Evolutionary conservation across 2,329 filamentous ascomycete species (phyloP).

Genomic region (Plectosphaerella plurivora): DNA sequence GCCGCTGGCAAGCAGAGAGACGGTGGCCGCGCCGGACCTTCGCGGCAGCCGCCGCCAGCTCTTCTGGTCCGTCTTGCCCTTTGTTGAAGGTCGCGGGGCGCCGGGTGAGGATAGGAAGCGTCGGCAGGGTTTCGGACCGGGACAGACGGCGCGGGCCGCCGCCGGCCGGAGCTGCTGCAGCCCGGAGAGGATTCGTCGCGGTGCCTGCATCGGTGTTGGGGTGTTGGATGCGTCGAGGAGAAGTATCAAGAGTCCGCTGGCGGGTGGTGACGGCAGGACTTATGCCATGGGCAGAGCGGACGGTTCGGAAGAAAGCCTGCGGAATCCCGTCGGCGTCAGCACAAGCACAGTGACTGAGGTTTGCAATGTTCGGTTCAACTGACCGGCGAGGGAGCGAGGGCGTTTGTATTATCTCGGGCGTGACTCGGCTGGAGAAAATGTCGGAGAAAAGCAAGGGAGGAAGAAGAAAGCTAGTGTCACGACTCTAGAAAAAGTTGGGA

Average conservation of each 20-base stretch:
- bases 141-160: slow-evolving; percentile 7
- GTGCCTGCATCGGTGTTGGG: slow-evolving; percentile 8
- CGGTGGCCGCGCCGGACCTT: slow-evolving; percentile 3
- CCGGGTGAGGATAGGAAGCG: neutral
- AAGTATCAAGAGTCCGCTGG: neutral
- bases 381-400: too few species aligned
- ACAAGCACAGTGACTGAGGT: too few species aligned
- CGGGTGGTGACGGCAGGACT: too few species aligned
- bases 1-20: slow-evolving; percentile 11
- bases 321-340: too few species aligned
- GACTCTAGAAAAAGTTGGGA: too few species aligned
- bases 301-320: too few species aligned
- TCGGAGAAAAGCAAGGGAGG: too few species aligned
- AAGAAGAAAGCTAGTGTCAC: too few species aligned
- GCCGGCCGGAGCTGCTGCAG: slow-evolving; percentile 7
- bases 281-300: too few species aligned
- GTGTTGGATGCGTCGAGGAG: neutral
- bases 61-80: neutral
- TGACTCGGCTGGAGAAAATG: too few species aligned
- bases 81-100: neutral
- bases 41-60: slow-evolving; percentile 2
- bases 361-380: too few species aligned
- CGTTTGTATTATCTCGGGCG: too few species aligned
- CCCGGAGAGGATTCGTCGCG: slow-evolving; percentile 11
- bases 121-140: neutral